A percentile compares a stretch with the other conserved stretches of the same genome.
These are phyloP conservation scores for Salix caprea DNA, from an alignment of 345 rosid species.

Conservation along the genomic window DNA sequence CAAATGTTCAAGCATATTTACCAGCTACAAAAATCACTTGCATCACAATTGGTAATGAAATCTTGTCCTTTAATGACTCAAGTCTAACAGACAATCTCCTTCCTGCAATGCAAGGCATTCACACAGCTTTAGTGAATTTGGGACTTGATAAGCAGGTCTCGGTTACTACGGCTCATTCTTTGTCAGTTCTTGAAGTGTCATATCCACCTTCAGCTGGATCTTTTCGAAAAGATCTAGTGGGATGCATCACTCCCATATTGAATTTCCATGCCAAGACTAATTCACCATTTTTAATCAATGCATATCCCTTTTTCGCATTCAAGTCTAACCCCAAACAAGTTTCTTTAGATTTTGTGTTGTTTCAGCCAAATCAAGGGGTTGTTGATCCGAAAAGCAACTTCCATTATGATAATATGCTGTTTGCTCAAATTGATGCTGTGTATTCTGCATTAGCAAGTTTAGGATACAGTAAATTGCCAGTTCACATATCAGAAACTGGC, in stretches of 20 bases:
- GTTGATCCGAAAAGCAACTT: slow-evolving; percentile 63
- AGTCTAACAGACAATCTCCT: slow-evolving; percentile 50
- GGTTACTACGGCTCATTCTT: slow-evolving; percentile 80
- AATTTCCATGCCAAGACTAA: slow-evolving; percentile 61
- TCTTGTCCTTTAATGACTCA: slow-evolving; percentile 68
- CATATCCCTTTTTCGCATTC: slow-evolving; percentile 93
- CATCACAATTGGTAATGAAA: slow-evolving; percentile 84
- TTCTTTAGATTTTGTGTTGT: slow-evolving; percentile 68
- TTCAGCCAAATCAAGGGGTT: slow-evolving; percentile 65
- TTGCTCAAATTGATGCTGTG: slow-evolving; percentile 88
- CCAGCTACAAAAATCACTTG: slow-evolving; percentile 83
- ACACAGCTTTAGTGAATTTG: slow-evolving; percentile 57
- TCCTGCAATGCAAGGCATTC: slow-evolving; percentile 79
- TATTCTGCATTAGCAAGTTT: slow-evolving; percentile 57
- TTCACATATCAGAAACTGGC: slow-evolving; percentile 91
- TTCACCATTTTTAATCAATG: slow-evolving; percentile 80
- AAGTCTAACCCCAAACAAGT: slow-evolving; percentile 73
- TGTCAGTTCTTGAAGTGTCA: slow-evolving; percentile 60
- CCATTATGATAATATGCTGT: slow-evolving; percentile 83
- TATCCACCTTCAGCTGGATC: slow-evolving; percentile 88
- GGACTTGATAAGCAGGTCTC: slow-evolving; percentile 59
- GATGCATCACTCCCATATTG: slow-evolving; percentile 45
- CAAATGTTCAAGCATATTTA: slow-evolving; percentile 60
- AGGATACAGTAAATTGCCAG: slow-evolving; percentile 57
- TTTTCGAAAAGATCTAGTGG: slow-evolving; percentile 59